Base-by-base conservation (phyloP, 495 filamentous ascomycete species). In the Wilcoxina mikolae region DNA sequence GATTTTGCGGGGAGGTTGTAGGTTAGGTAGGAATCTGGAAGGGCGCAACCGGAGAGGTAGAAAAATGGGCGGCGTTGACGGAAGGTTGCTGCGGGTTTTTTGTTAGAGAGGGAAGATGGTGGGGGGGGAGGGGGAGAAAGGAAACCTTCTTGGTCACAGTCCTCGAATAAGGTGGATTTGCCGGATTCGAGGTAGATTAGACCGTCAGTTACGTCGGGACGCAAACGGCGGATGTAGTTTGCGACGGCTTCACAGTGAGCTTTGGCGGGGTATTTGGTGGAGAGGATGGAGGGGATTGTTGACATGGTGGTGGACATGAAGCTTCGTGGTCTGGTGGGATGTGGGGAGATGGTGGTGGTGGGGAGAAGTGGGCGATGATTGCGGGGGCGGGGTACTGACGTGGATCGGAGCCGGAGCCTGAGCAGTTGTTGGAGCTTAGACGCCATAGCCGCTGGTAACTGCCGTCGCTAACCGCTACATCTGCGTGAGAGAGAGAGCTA, bases 181-280 rank as follows among this genome's bases (percentile, higher is more conserved):
- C 87, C 81, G 39, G 81, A 84, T 73, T 96, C 88, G 48, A 98
- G 77, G 68, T 95, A 98, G 41, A 98, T 75, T 3, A 82, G 71
- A 17, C 83, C 82, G 17, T 69, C 76, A 29, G 72, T 73, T 31
- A 65, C 47, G 59, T 75, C 70, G 44, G 79, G 76, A 22, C 76
- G 67, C 60, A 78, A 77, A 44, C 71, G 67, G 54, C 70, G 73
- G 55, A 96, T 82, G 61, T 79, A 80, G 51, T 85, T 78, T 15
- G 78, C 82, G n/a, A 95, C 88, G 59, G 79, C 79, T 58, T 78
- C 75, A 38, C 84, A 85, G 69, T 98, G 91, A 22, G 76, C 75
- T 69, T 95, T 96, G 39, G 87, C 93, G n/a, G 91, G 93, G 68
- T 98, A 98, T 69, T 95, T 94, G 45, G 79, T 82, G 57, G 72